Evolutionary conservation across 1,284 basidiomycete species (phyloP).

Genomic region (Ceratobasidium sp.): DNA sequence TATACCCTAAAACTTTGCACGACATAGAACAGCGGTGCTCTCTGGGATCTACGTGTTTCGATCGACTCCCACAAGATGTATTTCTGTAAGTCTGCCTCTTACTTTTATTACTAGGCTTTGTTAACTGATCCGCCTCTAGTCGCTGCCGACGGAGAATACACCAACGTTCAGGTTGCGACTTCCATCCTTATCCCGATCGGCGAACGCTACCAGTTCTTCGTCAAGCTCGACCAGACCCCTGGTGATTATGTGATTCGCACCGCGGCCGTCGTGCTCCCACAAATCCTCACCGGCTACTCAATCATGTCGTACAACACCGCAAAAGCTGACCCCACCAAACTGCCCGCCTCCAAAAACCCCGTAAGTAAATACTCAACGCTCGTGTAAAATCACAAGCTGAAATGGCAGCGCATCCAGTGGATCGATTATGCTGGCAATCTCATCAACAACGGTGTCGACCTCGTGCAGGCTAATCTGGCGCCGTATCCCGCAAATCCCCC

Average conservation of each 20-base stretch:
- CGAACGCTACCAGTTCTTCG: slow-evolving; percentile 42
- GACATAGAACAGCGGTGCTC: slow-evolving; percentile 28
- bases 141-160: slow-evolving; percentile 44
- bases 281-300: slow-evolving; percentile 43
- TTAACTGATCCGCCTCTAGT: neutral
- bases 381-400: neutral
- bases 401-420: neutral
- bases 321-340: slow-evolving; percentile 11
- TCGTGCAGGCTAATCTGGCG: slow-evolving; percentile 24
- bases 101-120: neutral
- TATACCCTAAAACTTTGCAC: neutral
- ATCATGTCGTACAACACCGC: slow-evolving; percentile 41
- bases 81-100: neutral
- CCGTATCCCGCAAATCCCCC: slow-evolving; percentile 31
- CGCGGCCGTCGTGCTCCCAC: slow-evolving; percentile 33
- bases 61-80: slow-evolving; percentile 41
- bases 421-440: slow-evolving; percentile 44
- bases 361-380: neutral
- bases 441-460: slow-evolving; percentile 24
- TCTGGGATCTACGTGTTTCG: slow-evolving; percentile 29
- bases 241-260: slow-evolving; percentile 44
- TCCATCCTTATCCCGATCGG: slow-evolving; percentile 37
- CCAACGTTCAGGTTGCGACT: slow-evolving; percentile 33
- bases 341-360: slow-evolving; percentile 22
- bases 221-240: slow-evolving; percentile 43